phyloP scores from a whole-genome alignment of 148 eudicot genomes.

The Chenopodium suecicum region DNA sequence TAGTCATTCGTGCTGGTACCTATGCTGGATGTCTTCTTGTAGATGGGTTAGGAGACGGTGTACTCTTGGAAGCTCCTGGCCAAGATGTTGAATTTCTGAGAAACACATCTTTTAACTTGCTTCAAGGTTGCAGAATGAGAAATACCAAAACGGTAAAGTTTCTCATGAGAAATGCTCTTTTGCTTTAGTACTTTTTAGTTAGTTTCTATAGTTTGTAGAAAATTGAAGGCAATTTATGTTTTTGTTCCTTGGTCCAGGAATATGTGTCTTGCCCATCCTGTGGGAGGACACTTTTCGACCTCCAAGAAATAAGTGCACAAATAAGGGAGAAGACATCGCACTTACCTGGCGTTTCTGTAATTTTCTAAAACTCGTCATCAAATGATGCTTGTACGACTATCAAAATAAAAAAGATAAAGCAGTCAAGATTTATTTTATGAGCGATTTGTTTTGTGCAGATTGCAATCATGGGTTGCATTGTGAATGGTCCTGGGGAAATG shows the following conservation, averaged over 20 bases:
- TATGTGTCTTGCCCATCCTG: conserved; percentile 99
- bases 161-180: background rate
- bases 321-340: conserved; percentile 95
- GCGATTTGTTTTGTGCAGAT: conserved; percentile 47
- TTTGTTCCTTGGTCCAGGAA: conserved; percentile 48
- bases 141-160: conserved; percentile 87
- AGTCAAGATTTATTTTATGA: background rate
- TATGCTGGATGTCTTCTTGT: conserved; percentile 95
- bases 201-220: background rate
- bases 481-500: conserved; percentile 99
- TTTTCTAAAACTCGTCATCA: conserved; percentile 24
- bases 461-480: conserved; percentile 99
- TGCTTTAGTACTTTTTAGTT: background rate
- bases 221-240: background rate
- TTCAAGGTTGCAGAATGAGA: conserved; percentile 99
- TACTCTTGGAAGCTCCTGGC: conserved; percentile 79
- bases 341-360: conserved; percentile 99
- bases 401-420: background rate
- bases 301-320: conserved; percentile 93
- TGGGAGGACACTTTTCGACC: conserved; percentile 94
- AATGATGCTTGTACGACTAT: background rate
- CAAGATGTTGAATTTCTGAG: conserved; percentile 91
- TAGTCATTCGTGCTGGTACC: conserved; percentile 87
- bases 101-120: conserved; percentile 90
- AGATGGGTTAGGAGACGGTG: conserved; percentile 96